Base-by-base conservation (phyloP, 78 protist species). In the Reticulomyxa filosa region DNA sequence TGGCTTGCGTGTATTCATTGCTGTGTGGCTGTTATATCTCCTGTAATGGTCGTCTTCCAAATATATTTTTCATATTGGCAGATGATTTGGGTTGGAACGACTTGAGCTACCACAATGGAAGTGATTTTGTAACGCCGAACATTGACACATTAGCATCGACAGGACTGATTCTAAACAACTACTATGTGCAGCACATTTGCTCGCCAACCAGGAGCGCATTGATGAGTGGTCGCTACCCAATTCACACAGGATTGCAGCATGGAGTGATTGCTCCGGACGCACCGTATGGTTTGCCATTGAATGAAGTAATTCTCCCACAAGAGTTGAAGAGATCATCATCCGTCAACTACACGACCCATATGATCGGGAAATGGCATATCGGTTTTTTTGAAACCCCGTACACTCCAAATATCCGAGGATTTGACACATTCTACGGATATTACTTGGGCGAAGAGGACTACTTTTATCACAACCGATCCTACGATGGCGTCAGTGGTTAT, bases 51-150 rank as follows among this genome's bases (percentile, higher is more conserved):
- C n/a, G n/a, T n/a, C n/a, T n/a, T n/a, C 77, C 77, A 10, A 27
- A 64, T 65, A 62, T 73, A 17, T 20, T 73, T 46, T 56, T 66
- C 38, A 3, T 73, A 25, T 26, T 67, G 4, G 53, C 38, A 32
- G 77, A 67, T 33, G 77, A 66, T 34, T 26, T 64, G 13, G 72
- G 70, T n/a, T 73, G 3, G 34, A 27, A 37, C 55, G 73, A 66
- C 30, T 48, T 65, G 22, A 23, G 42, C 26, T 20, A 6, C 48
- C 72, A 56, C 63, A n/a, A n/a, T n/a, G 65, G 72, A 27, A 39
- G 61, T 0, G 46, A 23, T 8, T 26, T 73, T 22, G 22, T 13
- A 2, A 73, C 77, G 35, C 72, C 72, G 27, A 0, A 52, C 23
- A 66, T 73, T 57, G 71, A 73, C 55, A 8, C 4, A 7, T 1